These are phyloP conservation scores for Aspergillus olivimuriae DNA, from an alignment of 495 filamentous ascomycete genomes.

Conservation along the genomic window DNA sequence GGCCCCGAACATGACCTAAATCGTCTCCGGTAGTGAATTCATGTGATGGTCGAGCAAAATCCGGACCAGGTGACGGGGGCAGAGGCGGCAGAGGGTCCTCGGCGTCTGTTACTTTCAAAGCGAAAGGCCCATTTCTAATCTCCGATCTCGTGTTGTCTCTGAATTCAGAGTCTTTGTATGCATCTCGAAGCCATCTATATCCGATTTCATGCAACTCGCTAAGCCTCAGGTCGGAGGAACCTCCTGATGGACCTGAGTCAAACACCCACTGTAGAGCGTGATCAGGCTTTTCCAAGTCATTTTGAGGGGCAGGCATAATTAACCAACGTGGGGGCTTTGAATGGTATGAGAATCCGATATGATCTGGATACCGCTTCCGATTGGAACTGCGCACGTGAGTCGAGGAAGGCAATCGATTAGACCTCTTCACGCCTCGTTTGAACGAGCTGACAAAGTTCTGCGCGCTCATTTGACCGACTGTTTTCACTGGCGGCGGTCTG, in stretches of 20 bases:
- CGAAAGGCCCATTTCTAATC: slow-evolving; percentile 6
- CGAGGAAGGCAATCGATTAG: too few species aligned
- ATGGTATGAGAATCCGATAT: not conserved
- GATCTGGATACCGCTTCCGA: not conserved
- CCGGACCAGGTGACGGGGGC: slow-evolving; percentile 4
- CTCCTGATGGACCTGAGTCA: slow-evolving; percentile 13
- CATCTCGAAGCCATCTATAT: slow-evolving; percentile 13
- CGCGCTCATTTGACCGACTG: not conserved
- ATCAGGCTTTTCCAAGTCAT: not conserved
- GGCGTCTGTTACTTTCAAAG: slow-evolving; percentile 7
- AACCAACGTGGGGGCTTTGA: slow-evolving; percentile 15
- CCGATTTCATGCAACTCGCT: slow-evolving; percentile 14
- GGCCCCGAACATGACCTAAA: too few species aligned
- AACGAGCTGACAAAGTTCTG: slow-evolving; percentile 6
- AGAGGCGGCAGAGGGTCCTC: slow-evolving; percentile 19
- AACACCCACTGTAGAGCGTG: slow-evolving; percentile 19
- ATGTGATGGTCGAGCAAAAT: too few species aligned
- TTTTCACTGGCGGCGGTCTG: not conserved
- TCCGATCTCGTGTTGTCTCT: slow-evolving; percentile 8
- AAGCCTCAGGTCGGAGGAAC: slow-evolving; percentile 5
- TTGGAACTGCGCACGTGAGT: not conserved
- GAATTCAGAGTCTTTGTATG: slow-evolving; percentile 7
- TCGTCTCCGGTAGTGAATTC: too few species aligned
- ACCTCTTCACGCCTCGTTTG: slow-evolving; percentile 5
- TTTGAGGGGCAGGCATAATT: slow-evolving; percentile 1